These are phyloP conservation scores for Cytospora leucostoma DNA, from an alignment of 2,329 filamentous ascomycete species.

Conservation along the genomic window DNA sequence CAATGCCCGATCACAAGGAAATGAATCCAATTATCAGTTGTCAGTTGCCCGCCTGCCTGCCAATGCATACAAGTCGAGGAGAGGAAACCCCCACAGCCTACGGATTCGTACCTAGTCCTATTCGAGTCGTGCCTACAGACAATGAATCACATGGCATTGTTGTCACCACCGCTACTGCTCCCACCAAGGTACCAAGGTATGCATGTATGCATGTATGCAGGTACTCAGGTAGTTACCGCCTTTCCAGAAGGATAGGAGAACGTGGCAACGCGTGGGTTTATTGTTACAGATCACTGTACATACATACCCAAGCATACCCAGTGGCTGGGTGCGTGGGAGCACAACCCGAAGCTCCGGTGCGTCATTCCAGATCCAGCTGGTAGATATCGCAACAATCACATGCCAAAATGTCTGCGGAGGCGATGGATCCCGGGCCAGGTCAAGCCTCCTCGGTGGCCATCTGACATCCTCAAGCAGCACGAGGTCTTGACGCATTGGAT, in stretches of 20 bases:
- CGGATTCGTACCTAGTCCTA: background rate
- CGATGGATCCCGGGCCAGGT: constrained; percentile 12
- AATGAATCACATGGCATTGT: no score
- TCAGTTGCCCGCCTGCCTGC: background rate
- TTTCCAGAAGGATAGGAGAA: background rate
- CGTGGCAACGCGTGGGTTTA: background rate
- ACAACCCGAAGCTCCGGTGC: constrained; percentile 1
- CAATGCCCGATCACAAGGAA: background rate
- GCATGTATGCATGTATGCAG: background rate
- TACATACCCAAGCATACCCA: background rate
- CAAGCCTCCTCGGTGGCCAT: constrained; percentile 11
- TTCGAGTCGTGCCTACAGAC: no score
- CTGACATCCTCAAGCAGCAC: constrained; percentile 4
- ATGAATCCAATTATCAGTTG: background rate
- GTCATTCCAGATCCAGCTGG: background rate
- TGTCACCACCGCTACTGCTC: background rate
- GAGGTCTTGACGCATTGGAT: constrained; percentile 1
- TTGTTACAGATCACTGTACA: no score
- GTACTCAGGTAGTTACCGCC: background rate
- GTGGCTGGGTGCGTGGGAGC: background rate
- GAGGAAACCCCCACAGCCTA: no score
- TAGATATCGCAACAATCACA: constrained; percentile 11
- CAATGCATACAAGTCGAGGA: no score
- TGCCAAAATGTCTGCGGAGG: constrained; percentile 2
- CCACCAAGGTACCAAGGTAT: no score